Evolutionary conservation across 2,329 filamentous ascomycete genomes (phyloP).

Genomic region (Westerdykella aurantiaca): DNA sequence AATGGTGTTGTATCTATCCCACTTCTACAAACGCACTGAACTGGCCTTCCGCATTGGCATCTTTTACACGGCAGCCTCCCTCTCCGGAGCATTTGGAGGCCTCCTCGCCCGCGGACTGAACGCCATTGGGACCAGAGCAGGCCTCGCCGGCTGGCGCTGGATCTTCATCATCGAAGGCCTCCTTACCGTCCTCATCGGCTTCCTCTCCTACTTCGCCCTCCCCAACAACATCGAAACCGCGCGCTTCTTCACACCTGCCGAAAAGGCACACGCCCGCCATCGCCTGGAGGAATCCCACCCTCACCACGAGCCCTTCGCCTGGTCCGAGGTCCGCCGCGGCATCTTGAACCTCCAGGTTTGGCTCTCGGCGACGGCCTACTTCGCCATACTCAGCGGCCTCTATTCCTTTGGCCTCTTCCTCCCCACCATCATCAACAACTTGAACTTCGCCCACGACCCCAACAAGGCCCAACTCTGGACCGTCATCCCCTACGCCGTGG

Average conservation of each 20-base stretch:
- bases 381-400: conserved; percentile 52
- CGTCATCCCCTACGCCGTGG: conserved; percentile 59
- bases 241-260: conserved; percentile 48
- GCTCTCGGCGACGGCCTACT: conserved; percentile 58
- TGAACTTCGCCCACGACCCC: conserved; percentile 49
- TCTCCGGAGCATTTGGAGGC: conserved; percentile 60
- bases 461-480: conserved; percentile 59
- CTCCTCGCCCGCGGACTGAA: conserved; percentile 57
- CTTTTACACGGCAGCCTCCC: conserved; percentile 62
- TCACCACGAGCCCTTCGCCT: conserved; percentile 48
- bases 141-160: conserved; percentile 56
- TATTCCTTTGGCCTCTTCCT: conserved; percentile 63
- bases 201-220: conserved; percentile 49
- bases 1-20: conserved; percentile 62
- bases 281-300: conserved; percentile 40
- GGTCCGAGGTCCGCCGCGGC: conserved; percentile 59
- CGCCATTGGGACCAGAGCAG: conserved; percentile 52
- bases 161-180: conserved; percentile 59
- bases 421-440: conserved; percentile 58
- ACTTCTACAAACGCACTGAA: conserved; percentile 56
- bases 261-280: conserved; percentile 47
- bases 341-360: conserved; percentile 57
- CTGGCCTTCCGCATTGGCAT: conserved; percentile 59
- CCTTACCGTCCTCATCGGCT: conserved; percentile 48
- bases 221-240: conserved; percentile 54